Conservation (phyloP, 2,329 filamentous ascomycete genomes). For the Trichoderma gracile region DNA sequence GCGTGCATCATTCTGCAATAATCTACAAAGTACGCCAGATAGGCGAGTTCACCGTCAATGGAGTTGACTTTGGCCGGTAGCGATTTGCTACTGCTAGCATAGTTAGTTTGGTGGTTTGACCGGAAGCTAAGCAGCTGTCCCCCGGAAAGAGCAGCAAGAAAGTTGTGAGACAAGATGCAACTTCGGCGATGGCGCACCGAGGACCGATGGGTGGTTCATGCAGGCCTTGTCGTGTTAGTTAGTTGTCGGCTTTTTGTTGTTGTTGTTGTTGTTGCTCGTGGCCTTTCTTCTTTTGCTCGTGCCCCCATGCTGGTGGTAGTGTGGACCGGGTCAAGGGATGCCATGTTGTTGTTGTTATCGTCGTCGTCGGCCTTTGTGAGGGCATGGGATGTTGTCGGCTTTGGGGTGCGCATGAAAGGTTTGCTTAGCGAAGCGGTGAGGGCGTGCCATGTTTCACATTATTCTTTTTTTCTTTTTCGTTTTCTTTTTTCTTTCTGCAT, state of each 20-base stretch:
- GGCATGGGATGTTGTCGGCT: constrained; percentile 1
- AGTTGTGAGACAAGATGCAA: neutral
- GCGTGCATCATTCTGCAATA: too few species aligned
- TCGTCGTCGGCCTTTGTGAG: neutral
- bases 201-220: neutral
- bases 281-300: neutral
- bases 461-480: neutral
- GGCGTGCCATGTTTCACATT: constrained; percentile 11
- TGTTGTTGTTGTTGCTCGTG: too few species aligned
- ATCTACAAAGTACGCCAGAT: too few species aligned
- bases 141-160: neutral
- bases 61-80: too few species aligned
- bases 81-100: neutral
- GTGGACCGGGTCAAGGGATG: neutral
- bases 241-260: neutral
- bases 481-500: neutral
- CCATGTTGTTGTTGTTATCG: too few species aligned
- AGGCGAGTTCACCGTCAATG: too few species aligned
- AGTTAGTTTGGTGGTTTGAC: neutral
- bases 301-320: neutral
- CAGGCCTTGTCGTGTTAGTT: neutral
- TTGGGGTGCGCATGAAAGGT: too few species aligned
- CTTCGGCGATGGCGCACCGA: constrained; percentile 6
- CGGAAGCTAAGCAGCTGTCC: constrained; percentile 17
- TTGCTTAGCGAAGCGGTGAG: constrained; percentile 11